Evolutionary conservation across 345 rosid species (phyloP).

Genomic region (Syzygium grande): DNA sequence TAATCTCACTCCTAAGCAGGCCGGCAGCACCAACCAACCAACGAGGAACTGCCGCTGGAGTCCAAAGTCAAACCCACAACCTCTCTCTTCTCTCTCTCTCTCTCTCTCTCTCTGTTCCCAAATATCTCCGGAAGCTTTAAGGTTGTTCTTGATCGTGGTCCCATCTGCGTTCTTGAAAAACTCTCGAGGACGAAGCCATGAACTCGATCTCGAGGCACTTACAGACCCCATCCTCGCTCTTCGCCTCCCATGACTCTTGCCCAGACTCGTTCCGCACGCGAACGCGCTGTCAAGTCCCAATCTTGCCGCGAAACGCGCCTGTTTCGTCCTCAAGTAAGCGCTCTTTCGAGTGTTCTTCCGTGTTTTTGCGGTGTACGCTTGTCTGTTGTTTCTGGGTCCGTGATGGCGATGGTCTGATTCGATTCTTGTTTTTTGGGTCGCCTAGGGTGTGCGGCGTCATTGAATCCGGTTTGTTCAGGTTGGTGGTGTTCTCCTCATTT

Average conservation of each 20-base stretch:
- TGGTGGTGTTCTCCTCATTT: background rate
- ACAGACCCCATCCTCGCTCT: background rate
- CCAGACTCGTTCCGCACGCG: background rate
- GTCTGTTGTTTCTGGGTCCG: background rate
- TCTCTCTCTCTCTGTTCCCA: background rate
- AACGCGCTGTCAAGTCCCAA: background rate
- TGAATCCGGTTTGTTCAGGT: slow-evolving; percentile 23
- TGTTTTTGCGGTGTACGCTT: background rate
- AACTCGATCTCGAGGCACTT: background rate
- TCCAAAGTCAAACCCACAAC: background rate
- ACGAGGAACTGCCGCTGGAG: background rate
- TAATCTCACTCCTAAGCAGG: background rate
- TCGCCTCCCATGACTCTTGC: background rate
- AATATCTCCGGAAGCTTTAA: background rate
- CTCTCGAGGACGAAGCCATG: background rate
- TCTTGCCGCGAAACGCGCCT: background rate
- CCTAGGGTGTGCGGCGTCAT: slow-evolving; percentile 11
- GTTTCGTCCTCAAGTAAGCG: background rate
- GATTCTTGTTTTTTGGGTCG: background rate
- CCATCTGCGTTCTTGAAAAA: background rate
- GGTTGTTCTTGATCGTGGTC: background rate
- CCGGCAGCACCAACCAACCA: background rate
- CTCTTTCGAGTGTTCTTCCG: background rate
- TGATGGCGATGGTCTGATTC: background rate
- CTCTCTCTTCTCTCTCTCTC: background rate